Base-by-base conservation (phyloP, 768 basidiomycete genomes). In the Suillus lakei region DNA sequence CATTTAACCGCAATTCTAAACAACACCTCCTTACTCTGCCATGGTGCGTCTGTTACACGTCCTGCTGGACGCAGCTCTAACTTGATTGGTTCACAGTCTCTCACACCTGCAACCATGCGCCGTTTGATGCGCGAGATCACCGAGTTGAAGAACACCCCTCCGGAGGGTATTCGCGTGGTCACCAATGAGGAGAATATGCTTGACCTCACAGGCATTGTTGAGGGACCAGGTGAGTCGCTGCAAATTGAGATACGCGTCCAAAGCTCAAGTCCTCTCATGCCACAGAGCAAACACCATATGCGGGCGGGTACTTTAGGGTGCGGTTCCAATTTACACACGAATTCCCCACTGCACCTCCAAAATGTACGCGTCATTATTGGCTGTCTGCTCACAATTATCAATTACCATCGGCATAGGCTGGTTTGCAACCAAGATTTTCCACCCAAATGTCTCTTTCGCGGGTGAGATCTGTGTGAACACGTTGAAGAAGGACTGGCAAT, bases 401-500 rank as follows among this genome's bases (percentile, higher is more conserved):
- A 38, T 26, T 68, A 55, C 36, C 39, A 62, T 60, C 13, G 38
- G 48, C 13, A 59, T 69, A 97, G 96, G 96, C 73, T 91, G 93
- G 82, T 92, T 98, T 69, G 81, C 85, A 16, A 98, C 96, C 59
- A 98, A 97, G 82, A 96, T 99, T 64, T 98, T 98, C 78, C 96
- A 98, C 72, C 96, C 97, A 0, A 99, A 99, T 71, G 95, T 99
- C 46, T 96, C 95, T 0, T 84, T 86, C 39, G 77, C 86, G 0
- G 96, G 96, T 18, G 96, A 98, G 78, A 98, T 98, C 70, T 98
- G 96, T 76, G 96, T 98, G 16, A 97, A 96, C 80, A 98, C 96
- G 8, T 81, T 98, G 30, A 98, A 98, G 85, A 97, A 98, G 77
- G 95, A 97, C 72, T 98, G 96, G 96, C 92, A 95, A 75, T 85